Percentiles rank a stretch among this genome's conserved stretches.
Conservation (phyloP, 129 eudicot genomes). For the Centella asiatica region DNA sequence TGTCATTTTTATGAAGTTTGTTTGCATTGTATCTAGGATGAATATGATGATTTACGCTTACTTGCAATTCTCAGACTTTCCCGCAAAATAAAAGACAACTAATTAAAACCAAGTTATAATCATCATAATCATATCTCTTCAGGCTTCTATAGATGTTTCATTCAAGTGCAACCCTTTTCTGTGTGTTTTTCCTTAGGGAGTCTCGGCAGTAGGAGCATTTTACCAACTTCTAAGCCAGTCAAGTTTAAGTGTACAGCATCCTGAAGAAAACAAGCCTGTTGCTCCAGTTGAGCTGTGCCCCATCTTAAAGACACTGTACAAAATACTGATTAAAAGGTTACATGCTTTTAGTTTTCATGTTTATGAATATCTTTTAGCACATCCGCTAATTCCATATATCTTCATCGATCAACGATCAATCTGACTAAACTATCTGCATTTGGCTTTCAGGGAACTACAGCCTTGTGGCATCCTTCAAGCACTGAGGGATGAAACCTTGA, state of each 20-base stretch:
- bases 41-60: too few relatives aligned
- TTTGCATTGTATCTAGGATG: too few relatives aligned
- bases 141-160: too few relatives aligned
- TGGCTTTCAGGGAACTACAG: constrained; percentile 43
- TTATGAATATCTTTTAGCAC: not conserved
- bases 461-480: constrained; percentile 62
- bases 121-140: not conserved
- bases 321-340: constrained; percentile 74
- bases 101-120: not conserved
- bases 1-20: too few relatives aligned
- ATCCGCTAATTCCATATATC: too few relatives aligned
- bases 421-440: not conserved
- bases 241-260: constrained; percentile 63
- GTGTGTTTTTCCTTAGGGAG: constrained; percentile 36
- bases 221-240: constrained; percentile 79
- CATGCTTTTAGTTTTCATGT: not conserved
- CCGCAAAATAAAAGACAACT: too few relatives aligned
- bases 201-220: constrained; percentile 78
- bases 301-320: constrained; percentile 69
- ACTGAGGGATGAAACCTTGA: constrained; percentile 59
- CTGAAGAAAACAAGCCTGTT: constrained; percentile 71
- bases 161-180: not conserved
- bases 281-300: constrained; percentile 94
- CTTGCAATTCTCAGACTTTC: too few relatives aligned
- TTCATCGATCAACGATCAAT: not conserved